Conservation (phyloP, 257 asterid species). For the Coffea canephora region DNA sequence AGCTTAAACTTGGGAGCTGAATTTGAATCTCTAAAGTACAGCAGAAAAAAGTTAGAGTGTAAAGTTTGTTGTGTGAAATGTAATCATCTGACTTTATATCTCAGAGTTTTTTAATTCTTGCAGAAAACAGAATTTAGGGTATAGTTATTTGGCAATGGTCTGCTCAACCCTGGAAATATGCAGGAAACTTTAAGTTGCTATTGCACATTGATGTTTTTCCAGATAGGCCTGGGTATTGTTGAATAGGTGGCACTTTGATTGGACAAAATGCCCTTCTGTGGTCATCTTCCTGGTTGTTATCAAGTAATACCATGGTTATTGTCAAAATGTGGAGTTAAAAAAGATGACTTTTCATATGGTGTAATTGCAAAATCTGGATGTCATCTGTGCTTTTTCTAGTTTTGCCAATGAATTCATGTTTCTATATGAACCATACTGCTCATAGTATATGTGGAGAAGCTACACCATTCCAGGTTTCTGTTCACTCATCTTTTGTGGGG, state of each 20-base stretch:
- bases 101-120: background rate
- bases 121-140: background rate
- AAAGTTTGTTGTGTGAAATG: background rate
- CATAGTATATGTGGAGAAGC: background rate
- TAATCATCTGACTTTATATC: background rate
- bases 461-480: background rate
- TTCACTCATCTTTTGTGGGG: background rate
- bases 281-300: background rate
- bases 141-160: background rate
- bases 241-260: background rate
- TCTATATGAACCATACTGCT: background rate
- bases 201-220: background rate
- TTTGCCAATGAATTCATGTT: background rate
- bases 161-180: background rate
- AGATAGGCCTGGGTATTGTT: background rate
- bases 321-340: background rate
- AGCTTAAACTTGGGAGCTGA: conserved; percentile 18
- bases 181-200: background rate
- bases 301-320: background rate
- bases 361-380: background rate
- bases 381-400: background rate
- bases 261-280: background rate
- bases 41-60: background rate
- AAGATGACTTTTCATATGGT: background rate
- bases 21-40: conserved; percentile 11